Evolutionary conservation across 805 yeast species (phyloP), one percentile per base, ranked within the genome.

Genomic region (Jamesozyma lodderae): DNA sequence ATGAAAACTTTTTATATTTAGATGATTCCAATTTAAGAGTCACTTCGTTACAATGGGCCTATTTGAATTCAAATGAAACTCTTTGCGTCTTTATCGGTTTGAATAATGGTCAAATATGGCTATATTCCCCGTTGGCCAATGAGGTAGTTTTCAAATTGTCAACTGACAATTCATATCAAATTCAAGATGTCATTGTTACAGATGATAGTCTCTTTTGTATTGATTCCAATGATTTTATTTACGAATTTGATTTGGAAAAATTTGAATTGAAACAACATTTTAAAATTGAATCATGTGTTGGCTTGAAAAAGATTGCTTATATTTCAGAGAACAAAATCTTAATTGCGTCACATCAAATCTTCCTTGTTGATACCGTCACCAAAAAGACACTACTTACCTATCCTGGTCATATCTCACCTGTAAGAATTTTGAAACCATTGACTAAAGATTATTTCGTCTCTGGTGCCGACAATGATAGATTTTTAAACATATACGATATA

Each of bases 371-470:
- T 49, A 52, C 64, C 9, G 48, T 59, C 5, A 53, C 43, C 21
- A 66, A 42, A 29, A 59, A 62, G 37, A 60, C 75, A 2, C 59
- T 70, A 14, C 67, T 65, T 47, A 69, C 77, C 1, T 77, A 74
- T 53, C 86, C 94, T 2, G 94, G 90, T 20, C 94, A 85, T 54
- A 74, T 83, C 22, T 71, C 82, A 15, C 79, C 86, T 4, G 70
- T 85, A 29, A 59, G 75, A 10, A 59, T 79, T 9, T 40, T 69
- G 26, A 61, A 70, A 5, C 53, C 69, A 15, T 22, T 57, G 25
- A 43, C 51, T 7, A 31, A 57, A 17, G 61, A 71, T 33, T 64
- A 62, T 33, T 75, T 86, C 48, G 58, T 83, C 31, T 79, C 92
- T 1, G 72, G 81, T 36, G 94, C 96, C 1, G 66, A 66, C 25